A percentile compares a stretch with the other conserved stretches of the same genome.
phyloP scores from a whole-genome alignment of 1,284 basidiomycete genomes.

The Gymnopus androsaceus region DNA sequence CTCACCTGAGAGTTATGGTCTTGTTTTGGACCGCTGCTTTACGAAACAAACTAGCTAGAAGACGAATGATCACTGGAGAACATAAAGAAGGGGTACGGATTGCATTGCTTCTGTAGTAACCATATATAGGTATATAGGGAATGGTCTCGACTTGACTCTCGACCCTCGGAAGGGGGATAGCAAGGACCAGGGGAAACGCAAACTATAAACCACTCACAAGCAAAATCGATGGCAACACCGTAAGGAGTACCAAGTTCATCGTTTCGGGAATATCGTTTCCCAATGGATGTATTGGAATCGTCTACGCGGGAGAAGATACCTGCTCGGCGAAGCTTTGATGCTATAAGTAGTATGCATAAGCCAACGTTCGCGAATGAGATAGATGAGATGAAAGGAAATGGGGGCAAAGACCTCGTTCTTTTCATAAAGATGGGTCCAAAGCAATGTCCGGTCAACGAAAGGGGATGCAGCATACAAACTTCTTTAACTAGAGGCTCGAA shows the following conservation, averaged over 20 bases:
- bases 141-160: slow-evolving; percentile 14
- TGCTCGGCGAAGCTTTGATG: slow-evolving; percentile 81
- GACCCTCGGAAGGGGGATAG: too few species aligned
- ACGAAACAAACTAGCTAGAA: too few species aligned
- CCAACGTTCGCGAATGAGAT: neutral
- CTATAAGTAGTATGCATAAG: slow-evolving; percentile 44
- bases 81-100: neutral
- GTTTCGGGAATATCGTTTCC: slow-evolving; percentile 95
- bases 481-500: slow-evolving; percentile 86
- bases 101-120: too few species aligned
- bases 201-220: too few species aligned
- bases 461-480: slow-evolving; percentile 71
- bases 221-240: slow-evolving; percentile 96
- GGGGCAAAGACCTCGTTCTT: slow-evolving; percentile 12
- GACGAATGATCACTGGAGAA: neutral
- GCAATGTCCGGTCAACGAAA: slow-evolving; percentile 2
- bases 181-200: too few species aligned
- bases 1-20: slow-evolving; percentile 86
- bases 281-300: slow-evolving; percentile 93
- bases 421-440: slow-evolving; percentile 1
- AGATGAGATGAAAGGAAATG: slow-evolving; percentile 14
- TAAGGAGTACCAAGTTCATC: slow-evolving; percentile 98
- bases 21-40: slow-evolving; percentile 76
- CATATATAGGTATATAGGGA: too few species aligned
- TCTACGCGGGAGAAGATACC: slow-evolving; percentile 94